These are phyloP conservation scores for Arctium minus DNA, from an alignment of 129 eudicot genomes.

Conservation along the genomic window DNA sequence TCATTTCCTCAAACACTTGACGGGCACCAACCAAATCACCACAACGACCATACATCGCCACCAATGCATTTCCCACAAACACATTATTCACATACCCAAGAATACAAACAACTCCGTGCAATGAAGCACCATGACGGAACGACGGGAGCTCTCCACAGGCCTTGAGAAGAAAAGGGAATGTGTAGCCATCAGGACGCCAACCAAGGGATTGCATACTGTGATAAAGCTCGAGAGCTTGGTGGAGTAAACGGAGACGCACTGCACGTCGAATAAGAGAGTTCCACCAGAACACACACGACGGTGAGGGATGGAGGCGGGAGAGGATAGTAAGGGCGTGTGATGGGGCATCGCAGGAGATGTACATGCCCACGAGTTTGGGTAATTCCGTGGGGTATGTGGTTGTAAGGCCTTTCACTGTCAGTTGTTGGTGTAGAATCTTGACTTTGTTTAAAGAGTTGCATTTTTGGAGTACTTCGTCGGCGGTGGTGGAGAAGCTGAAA, in stretches of 20 bases:
- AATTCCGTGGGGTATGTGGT: background rate
- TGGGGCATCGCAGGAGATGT: conserved; percentile 36
- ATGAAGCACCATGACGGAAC: conserved; percentile 20
- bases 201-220: conserved; percentile 38
- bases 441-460: conserved; percentile 24
- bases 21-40: conserved; percentile 48
- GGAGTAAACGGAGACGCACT: conserved; percentile 11
- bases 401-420: conserved; percentile 39
- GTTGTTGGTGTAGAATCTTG: conserved; percentile 44
- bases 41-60: conserved; percentile 65
- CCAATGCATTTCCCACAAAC: conserved; percentile 59
- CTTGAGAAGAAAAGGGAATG: conserved; percentile 66
- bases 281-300: conserved; percentile 51
- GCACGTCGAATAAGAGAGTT: conserved; percentile 43
- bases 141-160: conserved; percentile 52
- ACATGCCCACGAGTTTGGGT: conserved; percentile 19
- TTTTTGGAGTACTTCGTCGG: conserved; percentile 8
- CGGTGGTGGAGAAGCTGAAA: conserved; percentile 7
- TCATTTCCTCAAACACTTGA: conserved; percentile 66
- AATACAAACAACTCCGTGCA: conserved; percentile 42
- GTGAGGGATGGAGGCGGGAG: conserved; percentile 34
- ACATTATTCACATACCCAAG: conserved; percentile 50
- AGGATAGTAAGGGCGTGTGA: conserved; percentile 37
- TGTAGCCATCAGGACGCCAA: conserved; percentile 62
- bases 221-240: conserved; percentile 33